These are phyloP conservation scores for Cytauxzoon felis DNA, from an alignment of 169 alveolate genomes.

Conservation along the genomic window DNA sequence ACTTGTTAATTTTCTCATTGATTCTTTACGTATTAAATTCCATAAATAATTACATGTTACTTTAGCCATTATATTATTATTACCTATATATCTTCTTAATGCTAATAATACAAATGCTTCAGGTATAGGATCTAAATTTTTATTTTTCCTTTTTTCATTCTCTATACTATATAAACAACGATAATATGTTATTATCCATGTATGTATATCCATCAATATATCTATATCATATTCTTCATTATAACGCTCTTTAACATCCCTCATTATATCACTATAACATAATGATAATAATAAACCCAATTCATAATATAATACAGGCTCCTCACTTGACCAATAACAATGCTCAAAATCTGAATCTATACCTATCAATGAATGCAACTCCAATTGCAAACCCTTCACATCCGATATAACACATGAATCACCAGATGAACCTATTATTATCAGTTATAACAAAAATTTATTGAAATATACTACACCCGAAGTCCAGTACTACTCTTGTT, in stretches of 20 bases:
- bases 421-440: neutral
- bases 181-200: constrained; percentile 45
- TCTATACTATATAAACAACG: constrained; percentile 16
- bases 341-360: constrained; percentile 37
- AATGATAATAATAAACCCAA: constrained; percentile 31
- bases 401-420: neutral
- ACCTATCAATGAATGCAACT: constrained; percentile 43
- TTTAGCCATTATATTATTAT: constrained; percentile 20
- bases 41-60: constrained; percentile 30
- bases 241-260: constrained; percentile 62
- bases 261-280: constrained; percentile 22
- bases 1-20: constrained; percentile 15
- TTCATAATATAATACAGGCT: constrained; percentile 29
- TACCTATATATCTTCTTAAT: constrained; percentile 30
- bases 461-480: too few species aligned
- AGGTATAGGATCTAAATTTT: constrained; percentile 2
- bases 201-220: constrained; percentile 36
- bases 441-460: too few species aligned
- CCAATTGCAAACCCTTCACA: constrained; percentile 14
- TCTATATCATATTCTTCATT: constrained; percentile 25
- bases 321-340: constrained; percentile 5
- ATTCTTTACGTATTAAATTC: constrained; percentile 38
- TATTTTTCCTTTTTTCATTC: neutral
- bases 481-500: too few species aligned
- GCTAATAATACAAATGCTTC: constrained; percentile 21